These are phyloP conservation scores for Mortierella hygrophila DNA, from an alignment of 192 early-diverging fungal genomes.

Conservation along the genomic window DNA sequence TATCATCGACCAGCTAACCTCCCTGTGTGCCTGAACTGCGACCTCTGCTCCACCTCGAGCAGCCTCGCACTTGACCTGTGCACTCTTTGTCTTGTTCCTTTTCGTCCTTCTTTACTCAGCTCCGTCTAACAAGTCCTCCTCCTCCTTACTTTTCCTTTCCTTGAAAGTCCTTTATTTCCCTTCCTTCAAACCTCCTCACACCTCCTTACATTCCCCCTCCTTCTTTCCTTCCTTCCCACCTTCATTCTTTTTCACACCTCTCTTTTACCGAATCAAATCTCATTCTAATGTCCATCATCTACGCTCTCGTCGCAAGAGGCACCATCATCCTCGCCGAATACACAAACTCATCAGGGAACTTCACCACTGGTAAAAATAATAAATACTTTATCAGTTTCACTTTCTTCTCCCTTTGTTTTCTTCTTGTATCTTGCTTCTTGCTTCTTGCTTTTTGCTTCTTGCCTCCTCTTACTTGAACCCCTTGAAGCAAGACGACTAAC, in stretches of 20 bases:
- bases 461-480: background rate
- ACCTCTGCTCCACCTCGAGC: no score
- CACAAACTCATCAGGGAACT: constrained; percentile 86
- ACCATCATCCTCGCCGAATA: constrained; percentile 86
- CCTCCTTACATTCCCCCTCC: background rate
- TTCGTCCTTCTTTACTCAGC: background rate
- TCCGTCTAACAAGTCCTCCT: background rate
- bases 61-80: no score
- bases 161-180: background rate
- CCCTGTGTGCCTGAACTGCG: no score
- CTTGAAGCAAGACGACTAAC: no score
- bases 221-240: no score
- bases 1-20: no score
- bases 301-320: constrained; percentile 84
- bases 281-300: constrained; percentile 77
- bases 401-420: background rate
- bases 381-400: constrained; percentile 3
- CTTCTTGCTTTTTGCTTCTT: background rate
- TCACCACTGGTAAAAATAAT: constrained; percentile 67
- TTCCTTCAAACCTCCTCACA: background rate
- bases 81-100: background rate
- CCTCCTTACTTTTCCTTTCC: background rate
- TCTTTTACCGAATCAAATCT: no score
- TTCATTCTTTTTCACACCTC: background rate
- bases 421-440: background rate